These are phyloP conservation scores for Lentinula aciculospora DNA, from an alignment of 768 basidiomycete species.

Conservation along the genomic window DNA sequence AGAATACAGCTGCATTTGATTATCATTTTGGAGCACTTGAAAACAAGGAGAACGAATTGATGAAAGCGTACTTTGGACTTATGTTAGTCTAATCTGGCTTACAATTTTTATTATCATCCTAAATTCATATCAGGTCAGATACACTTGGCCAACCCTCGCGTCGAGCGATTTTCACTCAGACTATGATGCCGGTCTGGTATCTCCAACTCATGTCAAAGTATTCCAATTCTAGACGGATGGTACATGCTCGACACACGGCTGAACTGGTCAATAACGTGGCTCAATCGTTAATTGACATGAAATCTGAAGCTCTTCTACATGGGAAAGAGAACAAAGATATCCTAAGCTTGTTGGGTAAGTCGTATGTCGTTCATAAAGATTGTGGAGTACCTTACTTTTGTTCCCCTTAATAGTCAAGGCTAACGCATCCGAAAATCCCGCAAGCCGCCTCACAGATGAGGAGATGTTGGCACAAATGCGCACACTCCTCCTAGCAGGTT, in stretches of 20 bases:
- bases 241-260: slow-evolving; percentile 41
- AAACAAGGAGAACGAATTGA: slow-evolving; percentile 28
- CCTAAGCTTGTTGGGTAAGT: slow-evolving; percentile 49
- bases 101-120: slow-evolving; percentile 5
- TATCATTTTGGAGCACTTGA: slow-evolving; percentile 38
- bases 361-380: not conserved
- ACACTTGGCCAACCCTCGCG: slow-evolving; percentile 43
- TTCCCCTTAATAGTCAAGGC: too few species aligned
- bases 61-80: slow-evolving; percentile 27
- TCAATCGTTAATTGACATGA: slow-evolving; percentile 38
- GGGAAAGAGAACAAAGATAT: slow-evolving; percentile 49
- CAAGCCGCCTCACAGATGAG: slow-evolving; percentile 13
- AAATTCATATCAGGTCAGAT: slow-evolving; percentile 30
- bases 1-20: slow-evolving; percentile 23
- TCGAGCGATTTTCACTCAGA: slow-evolving; percentile 42
- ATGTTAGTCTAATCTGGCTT: too few species aligned
- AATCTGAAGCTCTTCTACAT: slow-evolving; percentile 39
- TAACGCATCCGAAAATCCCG: slow-evolving; percentile 11
- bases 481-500: too few species aligned
- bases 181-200: slow-evolving; percentile 39
- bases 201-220: slow-evolving; percentile 41
- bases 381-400: not conserved
- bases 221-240: slow-evolving; percentile 36
- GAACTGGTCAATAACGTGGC: slow-evolving; percentile 39
- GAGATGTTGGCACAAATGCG: slow-evolving; percentile 23